Evolutionary conservation across 805 yeast genomes (phyloP).

Genomic region (Vanderwaltozyma tropicalis): DNA sequence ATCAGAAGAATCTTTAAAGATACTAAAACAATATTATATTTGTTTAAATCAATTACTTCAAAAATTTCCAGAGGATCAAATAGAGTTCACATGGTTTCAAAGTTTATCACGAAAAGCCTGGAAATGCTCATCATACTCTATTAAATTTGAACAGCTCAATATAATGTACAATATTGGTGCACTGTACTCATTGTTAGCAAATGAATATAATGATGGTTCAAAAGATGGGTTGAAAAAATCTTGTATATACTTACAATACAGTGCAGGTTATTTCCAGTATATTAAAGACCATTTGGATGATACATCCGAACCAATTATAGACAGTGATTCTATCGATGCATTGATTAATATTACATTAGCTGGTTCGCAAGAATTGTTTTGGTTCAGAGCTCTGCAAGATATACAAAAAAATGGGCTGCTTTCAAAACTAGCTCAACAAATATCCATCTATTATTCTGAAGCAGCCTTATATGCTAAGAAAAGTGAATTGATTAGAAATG

Average conservation of each 20-base stretch:
- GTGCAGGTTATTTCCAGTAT: constrained; percentile 56
- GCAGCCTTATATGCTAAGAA: constrained; percentile 36
- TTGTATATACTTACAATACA: constrained; percentile 53
- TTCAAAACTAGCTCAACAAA: constrained; percentile 56
- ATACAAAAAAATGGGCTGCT: constrained; percentile 47
- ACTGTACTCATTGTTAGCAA: constrained; percentile 47
- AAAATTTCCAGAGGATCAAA: constrained; percentile 56
- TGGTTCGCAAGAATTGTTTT: constrained; percentile 79
- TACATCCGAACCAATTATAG: constrained; percentile 27
- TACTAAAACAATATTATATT: constrained; percentile 37
- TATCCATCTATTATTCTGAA: constrained; percentile 42
- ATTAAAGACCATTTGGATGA: constrained; percentile 19
- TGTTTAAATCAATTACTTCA: constrained; percentile 34
- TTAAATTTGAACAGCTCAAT: constrained; percentile 52
- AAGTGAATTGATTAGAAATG: constrained; percentile 44
- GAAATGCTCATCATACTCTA: constrained; percentile 39
- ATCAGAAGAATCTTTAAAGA: constrained; percentile 29
- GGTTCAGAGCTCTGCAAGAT: constrained; percentile 52
- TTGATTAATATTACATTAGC: constrained; percentile 52
- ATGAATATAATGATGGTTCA: constrained; percentile 9
- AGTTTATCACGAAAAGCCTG: constrained; percentile 48
- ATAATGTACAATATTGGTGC: constrained; percentile 62
- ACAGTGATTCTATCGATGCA: constrained; percentile 38
- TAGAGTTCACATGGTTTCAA: constrained; percentile 64
- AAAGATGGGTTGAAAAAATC: constrained; percentile 37